Conservation (phyloP, 2,329 filamentous ascomycete species). For the Aspergillus versicolor region DNA sequence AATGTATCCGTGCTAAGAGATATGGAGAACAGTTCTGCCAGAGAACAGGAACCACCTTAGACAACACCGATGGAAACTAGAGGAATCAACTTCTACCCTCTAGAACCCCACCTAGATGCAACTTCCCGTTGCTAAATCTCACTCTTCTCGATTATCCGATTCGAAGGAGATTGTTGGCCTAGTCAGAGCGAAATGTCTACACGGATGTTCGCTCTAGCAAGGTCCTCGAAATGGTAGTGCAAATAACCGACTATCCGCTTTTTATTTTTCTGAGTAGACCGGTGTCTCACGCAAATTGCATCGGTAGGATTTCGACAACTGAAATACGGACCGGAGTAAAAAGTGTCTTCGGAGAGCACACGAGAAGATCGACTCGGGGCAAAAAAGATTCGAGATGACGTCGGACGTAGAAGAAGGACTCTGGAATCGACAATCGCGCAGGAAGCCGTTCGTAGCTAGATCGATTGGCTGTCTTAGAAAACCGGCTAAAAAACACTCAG, state of each 20-base stretch:
- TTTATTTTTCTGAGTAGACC: constrained; percentile 1
- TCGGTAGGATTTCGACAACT: constrained; percentile 17
- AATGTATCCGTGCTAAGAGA: constrained; percentile 20
- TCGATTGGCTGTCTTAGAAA: constrained; percentile 6
- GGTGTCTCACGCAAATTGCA: constrained; percentile 29
- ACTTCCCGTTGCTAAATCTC: constrained; percentile 24
- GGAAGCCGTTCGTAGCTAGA: constrained; percentile 1
- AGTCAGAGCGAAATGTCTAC: constrained; percentile 7
- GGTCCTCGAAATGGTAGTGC: constrained; percentile 2
- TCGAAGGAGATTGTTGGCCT: constrained; percentile 6
- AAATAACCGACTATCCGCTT: constrained; percentile 7
- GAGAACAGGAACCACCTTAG: constrained; percentile 24
- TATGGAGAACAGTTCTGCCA: constrained; percentile 24
- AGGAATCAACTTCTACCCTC: constrained; percentile 26
- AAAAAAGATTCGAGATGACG: background rate
- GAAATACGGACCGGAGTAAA: constrained; percentile 12
- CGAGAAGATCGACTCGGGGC: background rate
- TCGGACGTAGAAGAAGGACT: background rate
- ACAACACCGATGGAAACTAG: constrained; percentile 25
- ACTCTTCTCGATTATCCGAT: constrained; percentile 18
- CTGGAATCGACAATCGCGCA: background rate
- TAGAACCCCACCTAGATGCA: constrained; percentile 31
- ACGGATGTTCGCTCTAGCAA: constrained; percentile 6
- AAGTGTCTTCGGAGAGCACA: constrained; percentile 14
- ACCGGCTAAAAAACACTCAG: constrained; percentile 6